phyloP scores from a whole-genome alignment of 768 basidiomycete genomes.

The Amanita molliuscula region DNA sequence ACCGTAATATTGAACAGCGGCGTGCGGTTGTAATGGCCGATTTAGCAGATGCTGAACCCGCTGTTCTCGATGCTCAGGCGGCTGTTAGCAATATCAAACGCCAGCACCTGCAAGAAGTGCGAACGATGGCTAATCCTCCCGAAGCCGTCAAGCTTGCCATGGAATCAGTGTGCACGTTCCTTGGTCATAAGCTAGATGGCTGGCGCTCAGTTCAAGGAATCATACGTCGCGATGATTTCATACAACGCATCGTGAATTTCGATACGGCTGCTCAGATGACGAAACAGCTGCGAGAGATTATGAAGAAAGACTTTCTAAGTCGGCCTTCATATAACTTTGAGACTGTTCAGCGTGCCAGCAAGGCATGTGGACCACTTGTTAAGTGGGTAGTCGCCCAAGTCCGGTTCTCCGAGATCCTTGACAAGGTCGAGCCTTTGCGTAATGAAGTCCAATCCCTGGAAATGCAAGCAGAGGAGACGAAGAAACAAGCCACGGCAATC shows the following conservation, averaged over 20 bases:
- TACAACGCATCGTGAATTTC: constrained; percentile 90
- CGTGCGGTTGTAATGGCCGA: constrained; percentile 87
- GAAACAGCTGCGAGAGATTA: constrained; percentile 73
- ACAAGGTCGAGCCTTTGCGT: constrained; percentile 92
- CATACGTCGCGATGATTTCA: constrained; percentile 95
- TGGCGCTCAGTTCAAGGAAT: constrained; percentile 96
- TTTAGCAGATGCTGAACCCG: constrained; percentile 95
- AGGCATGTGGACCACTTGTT: constrained; percentile 94
- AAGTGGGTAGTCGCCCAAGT: constrained; percentile 99
- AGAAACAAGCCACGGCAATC: constrained; percentile 85
- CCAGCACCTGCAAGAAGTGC: constrained; percentile 93
- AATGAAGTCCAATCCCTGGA: constrained; percentile 93
- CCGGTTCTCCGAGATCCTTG: constrained; percentile 91
- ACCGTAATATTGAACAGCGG: constrained; percentile 81
- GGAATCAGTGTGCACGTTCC: constrained; percentile 95
- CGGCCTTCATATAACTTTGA: constrained; percentile 92
- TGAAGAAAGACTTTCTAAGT: constrained; percentile 90
- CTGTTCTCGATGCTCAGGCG: constrained; percentile 86
- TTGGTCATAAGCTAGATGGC: constrained; percentile 94
- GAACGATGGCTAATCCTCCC: constrained; percentile 96
- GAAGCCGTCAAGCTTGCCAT: constrained; percentile 96
- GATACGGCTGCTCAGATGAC: constrained; percentile 90
- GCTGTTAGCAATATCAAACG: constrained; percentile 97
- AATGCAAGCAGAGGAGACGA: constrained; percentile 87
- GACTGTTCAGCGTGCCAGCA: constrained; percentile 87